phyloP scores from a whole-genome alignment of 306 rosid genomes.

The Vachellia collinsii region DNA sequence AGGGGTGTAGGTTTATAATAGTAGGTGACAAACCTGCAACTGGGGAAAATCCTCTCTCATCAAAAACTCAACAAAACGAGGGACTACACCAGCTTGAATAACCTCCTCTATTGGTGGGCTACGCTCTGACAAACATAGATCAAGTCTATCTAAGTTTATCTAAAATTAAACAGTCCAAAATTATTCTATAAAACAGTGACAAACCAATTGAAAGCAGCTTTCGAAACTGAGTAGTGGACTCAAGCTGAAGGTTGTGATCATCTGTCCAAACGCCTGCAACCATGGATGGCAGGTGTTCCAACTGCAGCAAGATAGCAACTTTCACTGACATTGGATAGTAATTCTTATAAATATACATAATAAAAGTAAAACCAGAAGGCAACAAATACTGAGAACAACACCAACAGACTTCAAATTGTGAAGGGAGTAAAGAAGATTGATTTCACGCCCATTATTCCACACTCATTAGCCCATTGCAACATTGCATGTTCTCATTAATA shows the following conservation, averaged over 20 bases:
- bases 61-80: conserved; percentile 87
- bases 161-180: background rate
- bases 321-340: background rate
- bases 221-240: conserved; percentile 93
- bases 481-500: too few relatives aligned
- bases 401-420: background rate
- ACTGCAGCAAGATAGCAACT: conserved; percentile 53
- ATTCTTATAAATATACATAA: background rate
- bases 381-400: background rate
- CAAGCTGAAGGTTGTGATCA: conserved; percentile 75
- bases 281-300: conserved; percentile 92
- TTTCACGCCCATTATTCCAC: background rate
- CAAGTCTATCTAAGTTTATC: background rate
- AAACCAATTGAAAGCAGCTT: conserved; percentile 93
- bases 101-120: conserved; percentile 96
- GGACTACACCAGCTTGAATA: conserved; percentile 88
- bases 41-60: conserved; percentile 85
- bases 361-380: background rate
- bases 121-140: conserved; percentile 55
- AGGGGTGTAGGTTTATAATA: background rate
- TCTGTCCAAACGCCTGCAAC: conserved; percentile 90
- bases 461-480: background rate
- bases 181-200: conserved; percentile 25
- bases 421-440: background rate
- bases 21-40: conserved; percentile 65